Percentiles rank a stretch among this genome's conserved stretches.
Evolutionary conservation across 1,284 basidiomycete species (phyloP).

Genomic region (Rhodotorula sp.): DNA sequence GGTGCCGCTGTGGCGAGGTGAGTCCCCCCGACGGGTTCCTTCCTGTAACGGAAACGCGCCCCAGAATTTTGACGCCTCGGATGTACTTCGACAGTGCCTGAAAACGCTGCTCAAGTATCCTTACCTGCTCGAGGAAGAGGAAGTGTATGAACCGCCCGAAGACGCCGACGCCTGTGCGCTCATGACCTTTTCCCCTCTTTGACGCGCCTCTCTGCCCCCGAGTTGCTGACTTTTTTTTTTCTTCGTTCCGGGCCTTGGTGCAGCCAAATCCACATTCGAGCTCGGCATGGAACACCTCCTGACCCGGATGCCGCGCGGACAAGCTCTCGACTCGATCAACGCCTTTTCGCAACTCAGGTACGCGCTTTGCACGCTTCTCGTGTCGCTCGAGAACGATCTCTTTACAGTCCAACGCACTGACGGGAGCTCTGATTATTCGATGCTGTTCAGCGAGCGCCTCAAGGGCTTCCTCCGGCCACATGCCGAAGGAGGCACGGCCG

Average conservation of each 20-base stretch:
- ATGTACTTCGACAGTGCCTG: conserved; percentile 35
- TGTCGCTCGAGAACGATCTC: too few species aligned
- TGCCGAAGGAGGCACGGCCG: conserved; percentile 47
- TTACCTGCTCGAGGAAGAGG: conserved; percentile 49
- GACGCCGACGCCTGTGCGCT: conserved; percentile 39
- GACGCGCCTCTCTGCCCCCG: neutral
- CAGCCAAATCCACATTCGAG: conserved; percentile 49
- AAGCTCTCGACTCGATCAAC: conserved; percentile 50
- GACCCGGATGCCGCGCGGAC: conserved; percentile 48
- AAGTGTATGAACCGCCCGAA: conserved; percentile 49
- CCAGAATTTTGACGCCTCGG: too few species aligned
- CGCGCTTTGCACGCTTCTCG: neutral
- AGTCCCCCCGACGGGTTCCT: neutral
- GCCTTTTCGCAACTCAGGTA: conserved; percentile 48
- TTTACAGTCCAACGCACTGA: neutral
- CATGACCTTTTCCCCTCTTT: neutral
- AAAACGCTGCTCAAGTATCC: conserved; percentile 43
- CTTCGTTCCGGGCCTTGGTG: conserved; percentile 12
- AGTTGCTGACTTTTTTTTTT: too few species aligned
- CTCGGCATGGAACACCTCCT: conserved; percentile 49
- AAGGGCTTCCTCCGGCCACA: conserved; percentile 50
- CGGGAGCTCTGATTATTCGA: neutral
- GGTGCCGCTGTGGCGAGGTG: conserved; percentile 49
- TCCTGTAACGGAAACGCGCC: too few species aligned
- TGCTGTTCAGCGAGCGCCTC: conserved; percentile 45